Evolutionary conservation across 495 filamentous ascomycete genomes (phyloP), one percentile per base, ranked within the genome.

Genomic region (Thermothielavioides terrestris): DNA sequence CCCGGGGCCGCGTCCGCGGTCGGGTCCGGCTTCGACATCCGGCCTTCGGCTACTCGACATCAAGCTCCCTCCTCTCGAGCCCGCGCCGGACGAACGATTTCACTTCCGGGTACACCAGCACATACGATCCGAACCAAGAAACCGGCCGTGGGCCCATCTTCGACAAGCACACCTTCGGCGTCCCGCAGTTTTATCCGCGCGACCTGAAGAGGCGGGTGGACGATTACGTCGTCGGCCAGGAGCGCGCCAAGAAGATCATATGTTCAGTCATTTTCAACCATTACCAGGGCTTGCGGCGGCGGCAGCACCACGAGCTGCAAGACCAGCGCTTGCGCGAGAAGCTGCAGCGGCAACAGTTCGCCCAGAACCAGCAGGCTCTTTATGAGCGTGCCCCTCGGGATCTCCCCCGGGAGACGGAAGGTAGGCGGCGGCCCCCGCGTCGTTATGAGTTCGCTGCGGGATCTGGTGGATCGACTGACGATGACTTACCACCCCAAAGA

Each of bases 211-310:
- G 88, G 56, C 86, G 95, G 62, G 80, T 97, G 10, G 94, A 98
- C 61, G 85, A 91, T 62, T 97, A 88, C 64, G 91, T 98, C 6
- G 91, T 98, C 6, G 94, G 94, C 20, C 92, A 98, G 63, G 86
- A 94, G 57, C 83, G 87, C 42, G 88, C 92, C n/a, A 98, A 97
- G 76, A 92, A 92, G 64, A 85, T 89, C 21, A 77, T 96, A 43
- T 91, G 88, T 54, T 84, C 89, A 10, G 88, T 90, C 3, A 86
- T 98, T n/a, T 96, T 89, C 67, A 95, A 96, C 69, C 92, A 98
- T 60, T 97, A 95, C 63, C 89, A 94, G 68, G 77, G 85, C 31
- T 78, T 95, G 51, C 82, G 86, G 50, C 86, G 95, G 58, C 59
- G 88, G 43, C 73, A 88, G 41, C 77, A 84, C 27, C 82, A 94